A percentile compares a stretch with the other conserved stretches of the same genome.
phyloP scores from a whole-genome alignment of 2,329 filamentous ascomycete genomes.

The Hymenoscyphus albidus region DNA sequence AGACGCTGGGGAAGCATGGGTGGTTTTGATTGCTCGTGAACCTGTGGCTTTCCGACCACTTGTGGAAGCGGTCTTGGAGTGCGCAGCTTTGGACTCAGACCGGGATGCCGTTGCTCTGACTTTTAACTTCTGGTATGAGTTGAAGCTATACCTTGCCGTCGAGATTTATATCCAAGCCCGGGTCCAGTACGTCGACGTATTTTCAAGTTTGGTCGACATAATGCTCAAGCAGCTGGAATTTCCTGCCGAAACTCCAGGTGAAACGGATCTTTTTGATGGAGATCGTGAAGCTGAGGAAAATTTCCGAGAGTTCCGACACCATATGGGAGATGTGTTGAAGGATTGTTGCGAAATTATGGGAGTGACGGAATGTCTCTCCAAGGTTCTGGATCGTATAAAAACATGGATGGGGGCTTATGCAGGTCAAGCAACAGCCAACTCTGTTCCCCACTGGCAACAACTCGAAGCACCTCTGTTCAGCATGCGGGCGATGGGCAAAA shows the following conservation, averaged over 20 bases:
- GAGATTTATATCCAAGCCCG: conserved; percentile 85
- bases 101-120: conserved; percentile 90
- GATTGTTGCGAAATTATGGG: conserved; percentile 96
- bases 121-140: conserved; percentile 96
- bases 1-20: conserved; percentile 92
- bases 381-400: conserved; percentile 83
- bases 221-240: conserved; percentile 89
- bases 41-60: conserved; percentile 76
- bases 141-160: conserved; percentile 92
- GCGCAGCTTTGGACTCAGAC: conserved; percentile 80
- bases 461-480: conserved; percentile 93
- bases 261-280: conserved; percentile 79
- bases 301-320: conserved; percentile 92
- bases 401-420: conserved; percentile 83
- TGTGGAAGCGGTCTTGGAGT: conserved; percentile 90
- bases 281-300: conserved; percentile 95
- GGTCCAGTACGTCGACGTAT: conserved; percentile 73
- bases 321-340: conserved; percentile 97
- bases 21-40: conserved; percentile 81
- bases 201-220: conserved; percentile 85
- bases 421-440: conserved; percentile 64
- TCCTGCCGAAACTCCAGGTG: conserved; percentile 59
- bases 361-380: conserved; percentile 82
- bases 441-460: conserved; percentile 93
- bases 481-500: conserved; percentile 91